These are phyloP conservation scores for Huntiella decipiens DNA, from an alignment of 2,329 filamentous ascomycete species.

Conservation along the genomic window DNA sequence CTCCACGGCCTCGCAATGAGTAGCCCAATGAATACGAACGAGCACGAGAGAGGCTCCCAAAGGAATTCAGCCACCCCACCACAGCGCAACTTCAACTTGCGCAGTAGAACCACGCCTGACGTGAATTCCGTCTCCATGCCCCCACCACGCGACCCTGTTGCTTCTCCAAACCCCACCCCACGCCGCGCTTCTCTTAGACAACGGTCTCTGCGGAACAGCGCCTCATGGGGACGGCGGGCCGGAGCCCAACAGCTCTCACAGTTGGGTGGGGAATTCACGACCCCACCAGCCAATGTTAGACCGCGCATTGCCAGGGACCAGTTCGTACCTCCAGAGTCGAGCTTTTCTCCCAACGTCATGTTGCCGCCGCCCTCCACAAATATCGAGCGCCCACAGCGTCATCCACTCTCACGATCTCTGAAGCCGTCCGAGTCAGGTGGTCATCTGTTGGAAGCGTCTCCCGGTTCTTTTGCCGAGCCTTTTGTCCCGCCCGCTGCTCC, in stretches of 20 bases:
- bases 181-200: constrained; percentile 63
- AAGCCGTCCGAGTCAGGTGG: constrained; percentile 75
- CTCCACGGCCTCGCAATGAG: constrained; percentile 48
- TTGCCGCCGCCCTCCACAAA: constrained; percentile 18
- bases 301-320: constrained; percentile 65
- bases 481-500: constrained; percentile 2
- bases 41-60: constrained; percentile 25
- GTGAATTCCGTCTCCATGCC: constrained; percentile 19
- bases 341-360: constrained; percentile 35
- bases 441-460: constrained; percentile 54
- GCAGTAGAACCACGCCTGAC: constrained; percentile 14
- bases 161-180: constrained; percentile 31
- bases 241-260: constrained; percentile 27
- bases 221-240: constrained; percentile 40
- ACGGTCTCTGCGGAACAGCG: constrained; percentile 47
- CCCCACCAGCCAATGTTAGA: constrained; percentile 37
- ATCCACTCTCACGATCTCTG: constrained; percentile 71
- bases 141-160: constrained; percentile 21
- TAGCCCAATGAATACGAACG: constrained; percentile 14
- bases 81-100: constrained; percentile 15
- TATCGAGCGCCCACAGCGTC: constrained; percentile 36
- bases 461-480: constrained; percentile 11
- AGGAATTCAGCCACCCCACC: constrained; percentile 4
- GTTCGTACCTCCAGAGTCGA: constrained; percentile 39
- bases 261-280: constrained; percentile 35